A percentile compares a stretch with the other conserved stretches of the same genome.
phyloP scores from a whole-genome alignment of 2,329 filamentous ascomycete species.

The Nannizziopsis barbatae region DNA sequence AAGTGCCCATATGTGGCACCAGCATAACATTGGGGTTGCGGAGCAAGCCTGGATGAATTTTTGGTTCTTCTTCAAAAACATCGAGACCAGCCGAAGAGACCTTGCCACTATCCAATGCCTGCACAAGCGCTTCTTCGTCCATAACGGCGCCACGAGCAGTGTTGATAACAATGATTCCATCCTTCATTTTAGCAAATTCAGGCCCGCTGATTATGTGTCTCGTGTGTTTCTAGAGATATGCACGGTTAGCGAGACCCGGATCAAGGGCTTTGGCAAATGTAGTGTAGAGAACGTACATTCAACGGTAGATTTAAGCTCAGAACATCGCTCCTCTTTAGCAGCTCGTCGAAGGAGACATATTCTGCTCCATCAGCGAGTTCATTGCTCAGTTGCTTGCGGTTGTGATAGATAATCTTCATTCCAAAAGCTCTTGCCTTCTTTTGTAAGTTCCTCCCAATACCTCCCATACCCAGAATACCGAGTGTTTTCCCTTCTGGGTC shows the following conservation, averaged over 20 bases:
- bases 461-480: conserved; percentile 76
- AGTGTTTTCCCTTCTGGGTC: conserved; percentile 69
- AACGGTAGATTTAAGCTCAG: conserved; percentile 70
- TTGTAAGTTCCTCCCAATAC: conserved; percentile 68
- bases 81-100: conserved; percentile 65
- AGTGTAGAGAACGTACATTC: conserved; percentile 49
- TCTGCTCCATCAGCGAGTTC: conserved; percentile 36
- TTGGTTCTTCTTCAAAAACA: conserved; percentile 72
- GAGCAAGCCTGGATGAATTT: conserved; percentile 60
- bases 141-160: conserved; percentile 74
- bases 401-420: conserved; percentile 65
- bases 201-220: conserved; percentile 60
- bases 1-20: conserved; percentile 78
- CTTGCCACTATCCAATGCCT: conserved; percentile 57
- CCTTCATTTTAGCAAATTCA: conserved; percentile 68
- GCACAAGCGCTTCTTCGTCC: conserved; percentile 67
- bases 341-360: conserved; percentile 56
- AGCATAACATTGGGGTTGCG: conserved; percentile 61
- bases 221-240: conserved; percentile 45
- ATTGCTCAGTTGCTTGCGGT: conserved; percentile 50
- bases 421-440: conserved; percentile 63
- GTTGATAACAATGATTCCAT: conserved; percentile 65
- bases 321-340: conserved; percentile 61
- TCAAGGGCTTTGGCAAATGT: neutral
- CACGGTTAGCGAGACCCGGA: neutral